Evolutionary conservation across 805 yeast genomes (phyloP), one percentile per base, ranked within the genome.

Genomic region (Vanderwaltozyma tropicalis): DNA sequence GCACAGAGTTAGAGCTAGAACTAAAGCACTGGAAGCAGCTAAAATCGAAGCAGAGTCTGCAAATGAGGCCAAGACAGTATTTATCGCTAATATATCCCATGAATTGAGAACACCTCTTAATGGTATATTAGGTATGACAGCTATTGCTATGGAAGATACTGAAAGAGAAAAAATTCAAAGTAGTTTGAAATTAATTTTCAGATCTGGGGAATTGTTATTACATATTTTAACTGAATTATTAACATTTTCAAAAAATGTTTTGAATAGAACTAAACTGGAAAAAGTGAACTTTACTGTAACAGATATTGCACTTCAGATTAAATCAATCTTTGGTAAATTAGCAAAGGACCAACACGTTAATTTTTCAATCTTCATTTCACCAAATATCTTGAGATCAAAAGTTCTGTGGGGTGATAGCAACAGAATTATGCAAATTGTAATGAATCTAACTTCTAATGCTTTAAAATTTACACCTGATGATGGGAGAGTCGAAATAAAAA

Each of bases 101-200:
- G 98, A 92, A 63, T 68, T 92, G 53, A 74, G 97, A 49, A 92
- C 97, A 0, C 98, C 98, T 1, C 66, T 92, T 44, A 92, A 92
- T 58, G 98, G 98, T 55, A 92, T 92, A 30, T 64, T 92, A 38
- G 97, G 97, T 45, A 84, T 89, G 88, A 84, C 96, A 0, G 82
- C 94, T 2, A 81, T 89, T 40, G 88, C 95, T 5, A 77, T 87
- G 83, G 92, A 83, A 16, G 97, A 92, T 55, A 68, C 67, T 21
- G 89, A 84, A 47, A 68, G 69, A 4, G 59, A 66, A 12, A 76
- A 78, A 46, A 77, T 87, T 12, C 80, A 81, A 49, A 78, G 79
- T 34, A 79, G 88, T 14, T 63, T 88, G 48, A 82, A 81, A 44
- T 71, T 89, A 37, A 88, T 89, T 37, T 85, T 83, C 61, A 72